Base-by-base conservation (phyloP, 2,329 filamentous ascomycete genomes). In the Phoma herbarum region DNA sequence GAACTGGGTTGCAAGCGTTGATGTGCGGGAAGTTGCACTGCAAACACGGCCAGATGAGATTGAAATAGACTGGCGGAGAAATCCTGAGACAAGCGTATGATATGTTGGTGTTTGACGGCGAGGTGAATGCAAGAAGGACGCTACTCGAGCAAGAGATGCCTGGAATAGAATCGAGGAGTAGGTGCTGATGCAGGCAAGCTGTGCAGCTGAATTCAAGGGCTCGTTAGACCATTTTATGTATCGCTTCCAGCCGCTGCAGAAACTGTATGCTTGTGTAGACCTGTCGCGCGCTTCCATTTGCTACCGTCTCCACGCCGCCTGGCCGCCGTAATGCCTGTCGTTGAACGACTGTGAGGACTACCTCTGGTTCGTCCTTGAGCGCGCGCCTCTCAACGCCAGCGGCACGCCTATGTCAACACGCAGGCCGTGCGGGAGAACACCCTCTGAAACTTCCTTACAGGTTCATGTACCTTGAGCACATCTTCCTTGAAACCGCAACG, bases 221-320 rank as follows among this genome's bases (percentile, higher is more conserved):
- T 63, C 53, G 50, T 48, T 60, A 63, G 56, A 49, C 50, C 67
- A 70, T 65, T 74, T 74, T 76, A 75, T 76, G 67, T 69, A 66
- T 63, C 67, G 68, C 59, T 61, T 66, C 67, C 71, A 77, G 63
- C 72, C 74, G 74, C 74, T 74, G 71, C 68, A 55, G 63, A 64
- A 67, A 64, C 57, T 66, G 57, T 68, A 62, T 64, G 62, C 58
- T 68, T 68, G 66, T 39, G 51, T 61, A 29, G 56, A 61, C 59
- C 68, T 69, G 69, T 74, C 75, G 75, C 75, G 75, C 74, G 74
- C 74, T 75, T 75, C 70, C 73, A 67, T 53, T 65, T 64, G 62
- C 64, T 70, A 60, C 64, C 64, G 48, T 61, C 50, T 54, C 63
- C 59, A 62, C 47, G 66, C 62, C 65, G 60, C 63, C 64, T 49